Evolutionary conservation across 2,329 filamentous ascomycete species (phyloP), one percentile per base, ranked within the genome.

Genomic region (Aspergillus sp.): DNA sequence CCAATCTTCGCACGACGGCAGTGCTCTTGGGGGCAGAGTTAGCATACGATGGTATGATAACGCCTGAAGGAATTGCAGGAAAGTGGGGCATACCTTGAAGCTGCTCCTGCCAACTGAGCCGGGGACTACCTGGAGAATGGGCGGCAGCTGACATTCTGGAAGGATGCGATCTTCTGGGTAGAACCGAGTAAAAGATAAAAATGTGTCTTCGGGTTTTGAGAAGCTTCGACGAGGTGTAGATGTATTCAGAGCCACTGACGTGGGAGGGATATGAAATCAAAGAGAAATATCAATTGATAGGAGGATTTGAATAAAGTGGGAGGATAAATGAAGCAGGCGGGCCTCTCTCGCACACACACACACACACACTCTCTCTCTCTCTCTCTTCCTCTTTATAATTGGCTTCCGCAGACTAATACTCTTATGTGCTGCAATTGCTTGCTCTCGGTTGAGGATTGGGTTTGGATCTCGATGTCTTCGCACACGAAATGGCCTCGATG

Each of bases 1-100:
- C 77, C 74, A 46, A 85, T 71, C 61, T 85, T 81, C 56, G 78
- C 78, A 61, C 80, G 78, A 58, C 79, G 81, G 73, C 87, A 90
- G 63, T 83, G 80, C 58, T 84, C 87, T 90, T 66, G 49, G 50
- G 26, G 56, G n/a, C 52, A 22, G 22, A 51, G 63, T 52, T 58
- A 60, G 61, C 58, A 57, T 51, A 57, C 64, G 46, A 65, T 39
- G 49, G 16, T 32, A 58, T 56, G 47, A 55, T 59, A 63, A 22
- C 56, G 52, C 51, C 54, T 29, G n/a, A 56, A 52, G 55, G 49
- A 57, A 62, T 60, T 55, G 54, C 54, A 61, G 56, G 16, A 52
- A 62, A 59, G 60, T 64, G 65, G 60, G 60, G 62, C 77, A 57
- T 77, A 87, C 85, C 78, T 75, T 82, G 77, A 51, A 87, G 82